Percentiles rank a stretch among this genome's conserved stretches.
phyloP scores from a whole-genome alignment of 1,284 basidiomycete genomes.

The Trichosporon inkin region DNA sequence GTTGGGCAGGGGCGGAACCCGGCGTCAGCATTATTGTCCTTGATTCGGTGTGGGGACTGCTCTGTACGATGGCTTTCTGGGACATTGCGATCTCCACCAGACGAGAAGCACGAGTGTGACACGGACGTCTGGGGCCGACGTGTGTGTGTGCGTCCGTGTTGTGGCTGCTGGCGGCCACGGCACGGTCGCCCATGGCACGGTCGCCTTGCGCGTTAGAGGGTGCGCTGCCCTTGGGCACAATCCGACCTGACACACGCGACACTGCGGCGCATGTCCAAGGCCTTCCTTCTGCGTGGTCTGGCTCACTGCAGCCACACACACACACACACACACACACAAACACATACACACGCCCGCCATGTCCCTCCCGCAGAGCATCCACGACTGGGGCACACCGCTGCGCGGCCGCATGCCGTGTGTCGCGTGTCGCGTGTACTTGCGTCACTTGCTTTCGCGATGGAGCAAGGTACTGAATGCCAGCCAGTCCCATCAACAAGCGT shows the following conservation, averaged over 20 bases:
- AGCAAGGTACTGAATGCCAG: background rate
- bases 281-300: too few species aligned
- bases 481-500: background rate
- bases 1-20: conserved; percentile 1
- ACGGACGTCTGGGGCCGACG: background rate
- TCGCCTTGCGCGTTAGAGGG: too few species aligned
- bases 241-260: too few species aligned
- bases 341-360: too few species aligned
- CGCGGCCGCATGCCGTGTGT: background rate
- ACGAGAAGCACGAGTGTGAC: conserved; percentile 3
- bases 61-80: background rate
- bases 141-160: background rate
- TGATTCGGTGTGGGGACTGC: background rate
- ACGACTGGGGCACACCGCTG: background rate
- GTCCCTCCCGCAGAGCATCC: too few species aligned
- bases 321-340: too few species aligned
- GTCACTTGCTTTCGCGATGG: background rate
- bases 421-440: background rate
- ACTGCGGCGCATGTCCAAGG: too few species aligned
- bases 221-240: too few species aligned
- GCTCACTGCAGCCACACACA: too few species aligned
- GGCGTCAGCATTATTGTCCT: background rate
- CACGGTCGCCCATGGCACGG: too few species aligned
- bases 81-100: background rate
- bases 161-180: too few species aligned